Percentiles rank a stretch among this genome's conserved stretches.
Evolutionary conservation across 345 rosid species (phyloP).

Genomic region (Zanthoxylum bungeanum): DNA sequence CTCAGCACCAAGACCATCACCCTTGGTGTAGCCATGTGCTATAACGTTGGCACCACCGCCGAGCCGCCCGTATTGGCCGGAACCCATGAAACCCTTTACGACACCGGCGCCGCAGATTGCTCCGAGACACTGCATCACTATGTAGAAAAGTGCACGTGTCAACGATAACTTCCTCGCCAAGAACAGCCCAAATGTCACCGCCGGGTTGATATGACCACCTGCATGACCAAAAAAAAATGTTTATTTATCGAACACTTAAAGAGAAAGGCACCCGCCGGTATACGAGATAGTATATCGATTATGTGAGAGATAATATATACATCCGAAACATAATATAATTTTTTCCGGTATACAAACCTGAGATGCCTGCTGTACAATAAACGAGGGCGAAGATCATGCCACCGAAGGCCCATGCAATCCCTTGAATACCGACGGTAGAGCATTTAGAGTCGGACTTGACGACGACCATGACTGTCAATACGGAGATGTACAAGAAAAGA

Average conservation of each 20-base stretch:
- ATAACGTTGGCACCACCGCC: conserved; percentile 46
- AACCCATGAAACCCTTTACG: conserved; percentile 43
- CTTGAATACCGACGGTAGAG: conserved; percentile 47
- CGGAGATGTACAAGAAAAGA: conserved; percentile 41
- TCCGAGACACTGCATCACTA: conserved; percentile 54
- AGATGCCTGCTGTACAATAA: conserved; percentile 59
- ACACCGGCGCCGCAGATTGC: conserved; percentile 59
- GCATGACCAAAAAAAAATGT: not conserved
- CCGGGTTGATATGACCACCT: conserved; percentile 57
- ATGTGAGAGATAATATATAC: no score
- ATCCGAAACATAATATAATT: no score
- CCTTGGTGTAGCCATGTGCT: conserved; percentile 38
- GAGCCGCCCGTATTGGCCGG: conserved; percentile 5
- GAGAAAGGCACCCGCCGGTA: no score
- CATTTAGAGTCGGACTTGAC: conserved; percentile 29
- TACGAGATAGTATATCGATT: no score
- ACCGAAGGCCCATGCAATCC: conserved; percentile 64
- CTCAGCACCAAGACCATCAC: conserved; percentile 50
- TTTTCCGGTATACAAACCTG: no score
- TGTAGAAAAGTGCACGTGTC: conserved; percentile 48
- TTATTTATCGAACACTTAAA: not conserved
- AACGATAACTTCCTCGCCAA: conserved; percentile 51
- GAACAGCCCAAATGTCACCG: conserved; percentile 48
- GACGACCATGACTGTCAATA: conserved; percentile 60
- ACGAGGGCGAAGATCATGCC: conserved; percentile 67